phyloP scores from a whole-genome alignment of 2,329 filamentous ascomycete species.

The Penicillium sp. region DNA sequence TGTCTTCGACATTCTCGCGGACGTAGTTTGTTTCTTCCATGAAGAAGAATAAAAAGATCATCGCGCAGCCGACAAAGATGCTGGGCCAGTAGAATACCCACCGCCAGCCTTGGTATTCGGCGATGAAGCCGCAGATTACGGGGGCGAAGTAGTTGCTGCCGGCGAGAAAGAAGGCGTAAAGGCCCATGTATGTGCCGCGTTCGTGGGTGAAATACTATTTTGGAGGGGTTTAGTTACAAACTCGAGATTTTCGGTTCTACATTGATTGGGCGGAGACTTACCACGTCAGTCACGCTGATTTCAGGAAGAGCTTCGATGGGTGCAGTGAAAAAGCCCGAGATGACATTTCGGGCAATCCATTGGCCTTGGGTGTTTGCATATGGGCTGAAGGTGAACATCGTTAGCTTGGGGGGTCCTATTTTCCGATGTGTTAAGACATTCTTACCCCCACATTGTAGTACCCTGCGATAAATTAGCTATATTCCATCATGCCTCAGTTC shows the following conservation, averaged over 20 bases:
- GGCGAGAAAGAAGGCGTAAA: conserved; percentile 49
- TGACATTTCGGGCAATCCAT: conserved; percentile 48
- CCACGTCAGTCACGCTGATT: conserved; percentile 50
- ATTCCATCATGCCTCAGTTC: background rate
- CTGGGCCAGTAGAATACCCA: conserved; percentile 60
- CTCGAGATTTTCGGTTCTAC: background rate
- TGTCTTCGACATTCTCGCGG: conserved; percentile 32
- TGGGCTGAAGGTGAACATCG: conserved; percentile 32
- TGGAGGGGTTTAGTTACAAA: background rate
- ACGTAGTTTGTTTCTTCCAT: conserved; percentile 63
- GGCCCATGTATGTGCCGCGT: conserved; percentile 49
- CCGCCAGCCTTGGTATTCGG: conserved; percentile 53
- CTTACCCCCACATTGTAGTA: conserved; percentile 43
- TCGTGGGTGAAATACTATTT: conserved; percentile 51
- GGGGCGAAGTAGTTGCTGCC: conserved; percentile 54
- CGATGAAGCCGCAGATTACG: conserved; percentile 56
- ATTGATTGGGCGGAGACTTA: conserved; percentile 28
- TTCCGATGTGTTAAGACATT: no score
- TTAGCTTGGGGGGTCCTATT: no score
- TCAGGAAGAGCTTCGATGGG: conserved; percentile 52
- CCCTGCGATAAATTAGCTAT: conserved; percentile 24
- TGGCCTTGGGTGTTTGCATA: conserved; percentile 43
- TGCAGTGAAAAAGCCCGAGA: conserved; percentile 49
- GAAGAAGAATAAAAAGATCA: conserved; percentile 59
- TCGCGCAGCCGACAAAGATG: conserved; percentile 55